Base-by-base conservation (phyloP, 1,284 basidiomycete genomes). In the Athelia psychrophila region DNA sequence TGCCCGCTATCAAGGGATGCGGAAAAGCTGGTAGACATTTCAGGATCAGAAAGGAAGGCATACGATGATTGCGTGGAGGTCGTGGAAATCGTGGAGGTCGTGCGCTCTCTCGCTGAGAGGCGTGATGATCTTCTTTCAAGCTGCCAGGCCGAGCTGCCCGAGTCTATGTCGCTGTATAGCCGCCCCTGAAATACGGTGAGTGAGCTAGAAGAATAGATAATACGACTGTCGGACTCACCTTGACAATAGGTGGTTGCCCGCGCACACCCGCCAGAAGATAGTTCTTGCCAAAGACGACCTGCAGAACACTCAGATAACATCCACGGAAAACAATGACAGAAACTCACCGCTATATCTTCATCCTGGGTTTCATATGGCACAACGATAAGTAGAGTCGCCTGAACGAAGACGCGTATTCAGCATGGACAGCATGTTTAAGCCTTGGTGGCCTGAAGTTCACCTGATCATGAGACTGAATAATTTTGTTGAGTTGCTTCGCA, bases 341-440 rank as follows among this genome's bases (percentile, higher is more conserved):
- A 45, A 73, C 83, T 64, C 60, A 89, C 88, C 54, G 76, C 70
- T 18, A 89, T 71, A 58, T 91, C 87, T 27, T 88, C 85, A 55
- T 85, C 83, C 48, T 79, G 73, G 2, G 84, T 83, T 54, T 81
- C 80, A 57, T 83, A 81, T 0, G 88, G 88, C 33, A 91, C 80
- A 58, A 86, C 76, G 35, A 91, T 71, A 24, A 91, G 71, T 18
- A 91, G 79, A n/a, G 88, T 91, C 27, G 87, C 88, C 88, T 91
- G 57, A 19, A 22, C 16, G 22, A 48, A 19, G 15, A 51, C 53
- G 27, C 42, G 27, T 24, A 23, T 30, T 45, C 24, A 30, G 20
- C 33, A 18, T 23, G 16, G 30, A 40, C 15, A n/a, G 48, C 40
- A n/a, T 49, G 47, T 22, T 33, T 25, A 57, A 57, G 56, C 62